Conservation (phyloP, 169 alveolate genomes). For the Cryptosporidium parvum region DNA sequence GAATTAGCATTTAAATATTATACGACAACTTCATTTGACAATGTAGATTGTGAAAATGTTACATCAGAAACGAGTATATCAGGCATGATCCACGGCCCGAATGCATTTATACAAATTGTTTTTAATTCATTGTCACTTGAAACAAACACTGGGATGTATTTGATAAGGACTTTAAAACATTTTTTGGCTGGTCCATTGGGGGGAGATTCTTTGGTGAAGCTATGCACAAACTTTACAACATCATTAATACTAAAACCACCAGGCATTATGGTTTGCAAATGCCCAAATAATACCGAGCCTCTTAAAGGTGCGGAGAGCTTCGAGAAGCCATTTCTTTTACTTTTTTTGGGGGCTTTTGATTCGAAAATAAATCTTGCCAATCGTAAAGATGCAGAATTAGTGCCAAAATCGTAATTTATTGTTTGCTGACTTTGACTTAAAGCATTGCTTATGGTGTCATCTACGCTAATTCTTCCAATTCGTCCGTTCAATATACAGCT, state of each 20-base stretch:
- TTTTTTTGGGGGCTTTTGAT: conserved; percentile 54
- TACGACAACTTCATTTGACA: conserved; percentile 9
- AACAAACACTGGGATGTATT: conserved; percentile 54
- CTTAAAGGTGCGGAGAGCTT: conserved; percentile 68
- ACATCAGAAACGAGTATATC: conserved; percentile 69
- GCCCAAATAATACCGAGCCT: conserved; percentile 64
- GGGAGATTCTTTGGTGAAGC: conserved; percentile 47
- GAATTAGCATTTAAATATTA: neutral
- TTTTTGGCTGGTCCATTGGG: conserved; percentile 69
- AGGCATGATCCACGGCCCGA: conserved; percentile 76
- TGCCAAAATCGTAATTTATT: conserved; percentile 37
- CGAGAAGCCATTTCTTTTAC: conserved; percentile 41
- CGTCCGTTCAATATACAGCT: conserved; percentile 50
- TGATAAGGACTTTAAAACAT: conserved; percentile 47
- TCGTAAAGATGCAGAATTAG: conserved; percentile 69
- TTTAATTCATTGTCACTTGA: conserved; percentile 61
- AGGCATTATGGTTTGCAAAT: conserved; percentile 67
- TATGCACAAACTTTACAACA: conserved; percentile 42
- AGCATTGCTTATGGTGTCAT: conserved; percentile 63
- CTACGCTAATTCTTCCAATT: conserved; percentile 61
- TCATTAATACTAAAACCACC: conserved; percentile 72
- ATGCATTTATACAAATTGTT: conserved; percentile 61
- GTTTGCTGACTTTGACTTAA: conserved; percentile 24
- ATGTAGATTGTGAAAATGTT: conserved; percentile 24
- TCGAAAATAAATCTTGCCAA: conserved; percentile 51